Base-by-base conservation (phyloP, 139 green algal species). In the Tetradesmus obliquus region DNA sequence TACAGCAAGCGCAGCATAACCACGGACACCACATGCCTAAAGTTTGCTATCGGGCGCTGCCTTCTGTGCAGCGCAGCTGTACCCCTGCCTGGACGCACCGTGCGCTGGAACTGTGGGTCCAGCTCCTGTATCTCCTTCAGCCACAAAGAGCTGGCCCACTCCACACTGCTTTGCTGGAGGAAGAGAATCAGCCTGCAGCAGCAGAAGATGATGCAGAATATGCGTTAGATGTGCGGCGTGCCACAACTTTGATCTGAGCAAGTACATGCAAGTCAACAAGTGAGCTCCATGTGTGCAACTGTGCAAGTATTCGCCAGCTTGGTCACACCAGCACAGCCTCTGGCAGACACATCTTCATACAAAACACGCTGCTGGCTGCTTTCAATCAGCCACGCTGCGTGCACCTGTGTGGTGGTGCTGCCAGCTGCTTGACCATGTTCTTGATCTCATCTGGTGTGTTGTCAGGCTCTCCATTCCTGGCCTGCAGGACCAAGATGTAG, bases 101-200 rank as follows among this genome's bases (percentile, higher is more conserved):
- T 93, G 84, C 81, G 90, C 51, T 96, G 93, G 86, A 98, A 98
- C 81, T 95, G 90, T 15, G 98, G 98, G 89, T 99, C 97, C n/a
- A 99, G 95, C 91, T 99, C 97, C 88, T 98, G 96, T 12, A 99
- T 90, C 58, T 99, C 96, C 82, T 98, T 96, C 89, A 99, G 95
- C 98, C 98, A 99, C 45, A 99, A 94, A 19, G 95, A 97, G 88
- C 93, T 97, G 88, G 96, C 97, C 98, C 98, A 99, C 94, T 99
- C 98, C 81, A 99, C 98, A 79, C 93, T 97, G 90, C 90, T 96
- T 91, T 99, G 98, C 95, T 99, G 98, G 80, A 99, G 94, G 94
- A 99, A 99, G 7, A 99, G 95, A 69, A 99, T 99, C 88, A 99
- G 93, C 92, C 97, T 96, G 93, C 58, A 89, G 20, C 6, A 84